phyloP scores from a whole-genome alignment of 2,329 filamentous ascomycete species.

The Colletotrichum gloeosporioides region DNA sequence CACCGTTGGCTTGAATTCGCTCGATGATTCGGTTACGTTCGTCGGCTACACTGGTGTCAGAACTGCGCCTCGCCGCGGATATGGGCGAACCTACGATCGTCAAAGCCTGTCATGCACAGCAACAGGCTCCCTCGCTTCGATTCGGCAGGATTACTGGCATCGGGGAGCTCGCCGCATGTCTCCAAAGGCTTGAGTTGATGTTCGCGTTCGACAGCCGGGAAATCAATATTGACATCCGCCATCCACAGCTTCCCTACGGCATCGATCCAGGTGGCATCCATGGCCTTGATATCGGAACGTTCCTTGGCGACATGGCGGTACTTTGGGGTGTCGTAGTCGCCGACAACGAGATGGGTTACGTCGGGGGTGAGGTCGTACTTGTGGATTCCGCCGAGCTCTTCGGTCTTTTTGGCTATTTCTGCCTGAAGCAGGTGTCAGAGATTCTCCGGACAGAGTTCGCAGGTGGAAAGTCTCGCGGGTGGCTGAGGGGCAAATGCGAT shows the following conservation, averaged over 20 bases:
- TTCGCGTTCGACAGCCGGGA: constrained; percentile 70
- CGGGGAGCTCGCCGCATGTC: constrained; percentile 41
- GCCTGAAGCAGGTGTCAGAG: constrained; percentile 38
- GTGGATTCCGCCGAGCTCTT: constrained; percentile 85
- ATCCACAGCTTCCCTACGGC: constrained; percentile 83
- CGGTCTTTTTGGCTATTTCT: constrained; percentile 67
- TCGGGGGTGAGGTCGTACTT: constrained; percentile 94
- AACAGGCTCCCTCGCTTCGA: constrained; percentile 46
- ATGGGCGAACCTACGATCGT: constrained; percentile 45
- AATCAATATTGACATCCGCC: constrained; percentile 75
- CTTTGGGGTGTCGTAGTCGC: constrained; percentile 87
- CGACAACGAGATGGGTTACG: constrained; percentile 92
- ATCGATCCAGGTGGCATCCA: constrained; percentile 85
- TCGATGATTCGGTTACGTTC: constrained; percentile 75
- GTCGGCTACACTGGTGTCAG: constrained; percentile 47
- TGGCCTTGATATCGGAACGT: constrained; percentile 82
- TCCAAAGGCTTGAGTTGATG: constrained; percentile 71
- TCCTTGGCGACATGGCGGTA: constrained; percentile 95
- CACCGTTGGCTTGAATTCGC: constrained; percentile 73
- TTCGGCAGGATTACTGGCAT: constrained; percentile 35
- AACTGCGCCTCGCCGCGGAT: not conserved
- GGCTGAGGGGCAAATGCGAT: not conserved
- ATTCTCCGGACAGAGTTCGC: not conserved
- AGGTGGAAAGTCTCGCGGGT: not conserved
- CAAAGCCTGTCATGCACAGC: constrained; percentile 64